Conservation (phyloP, 768 basidiomycete species). For the Lactifluus volemus region DNA sequence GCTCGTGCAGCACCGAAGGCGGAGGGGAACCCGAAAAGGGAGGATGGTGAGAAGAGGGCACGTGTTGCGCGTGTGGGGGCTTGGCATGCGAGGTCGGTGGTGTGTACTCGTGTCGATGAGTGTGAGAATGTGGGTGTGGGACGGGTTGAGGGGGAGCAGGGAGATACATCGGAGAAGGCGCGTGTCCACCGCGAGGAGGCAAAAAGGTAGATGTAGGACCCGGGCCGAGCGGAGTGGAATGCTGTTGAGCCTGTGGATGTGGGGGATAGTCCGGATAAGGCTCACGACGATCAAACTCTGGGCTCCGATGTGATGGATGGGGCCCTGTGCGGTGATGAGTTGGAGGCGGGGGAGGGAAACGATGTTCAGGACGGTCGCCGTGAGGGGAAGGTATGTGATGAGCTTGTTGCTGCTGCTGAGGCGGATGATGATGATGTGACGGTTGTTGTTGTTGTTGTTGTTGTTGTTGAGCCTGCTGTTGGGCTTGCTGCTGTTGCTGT, state of each 20-base stretch:
- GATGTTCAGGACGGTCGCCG: conserved; percentile 22
- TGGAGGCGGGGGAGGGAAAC: conserved; percentile 17
- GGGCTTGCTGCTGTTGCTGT: conserved; percentile 23
- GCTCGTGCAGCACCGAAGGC: conserved; percentile 21
- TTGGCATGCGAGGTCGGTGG: conserved; percentile 16
- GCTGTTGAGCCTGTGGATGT: conserved; percentile 16
- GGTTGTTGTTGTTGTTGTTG: conserved; percentile 5
- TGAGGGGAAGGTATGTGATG: conserved; percentile 23
- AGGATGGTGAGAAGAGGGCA: conserved; percentile 12
- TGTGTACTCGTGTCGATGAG: conserved; percentile 20
- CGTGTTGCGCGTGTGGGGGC: conserved; percentile 4
- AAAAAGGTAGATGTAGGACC: conserved; percentile 9
- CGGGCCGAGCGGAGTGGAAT: conserved; percentile 6
- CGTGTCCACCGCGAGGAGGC: conserved; percentile 21
- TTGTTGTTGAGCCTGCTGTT: conserved; percentile 15
- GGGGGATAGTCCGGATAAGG: conserved; percentile 14
- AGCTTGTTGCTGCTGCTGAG: conserved; percentile 21
- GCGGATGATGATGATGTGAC: conserved; percentile 25
- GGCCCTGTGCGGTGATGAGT: conserved; percentile 17
- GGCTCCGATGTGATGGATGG: conserved; percentile 16
- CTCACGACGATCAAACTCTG: conserved; percentile 16
- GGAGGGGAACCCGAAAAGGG: conserved; percentile 16
- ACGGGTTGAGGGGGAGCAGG: conserved; percentile 18
- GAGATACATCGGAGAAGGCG: conserved; percentile 15
- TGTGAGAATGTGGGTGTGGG: conserved; percentile 19